A percentile compares a stretch with the other conserved stretches of the same genome.
phyloP scores from a whole-genome alignment of 257 asterid genomes.

The Ocimum tenuiflorum region DNA sequence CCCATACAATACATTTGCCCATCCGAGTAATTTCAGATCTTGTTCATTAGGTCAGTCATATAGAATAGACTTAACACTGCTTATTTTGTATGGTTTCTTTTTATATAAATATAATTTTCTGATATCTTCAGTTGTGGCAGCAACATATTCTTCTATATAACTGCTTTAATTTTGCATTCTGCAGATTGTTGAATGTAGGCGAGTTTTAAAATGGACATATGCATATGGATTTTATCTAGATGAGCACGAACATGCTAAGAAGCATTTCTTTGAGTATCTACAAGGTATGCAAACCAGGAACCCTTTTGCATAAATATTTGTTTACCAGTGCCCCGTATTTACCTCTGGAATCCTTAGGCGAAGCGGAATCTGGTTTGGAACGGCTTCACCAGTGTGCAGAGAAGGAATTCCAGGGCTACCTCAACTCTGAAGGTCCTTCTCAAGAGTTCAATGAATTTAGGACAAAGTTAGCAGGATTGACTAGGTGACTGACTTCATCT shows the following conservation, averaged over 20 bases:
- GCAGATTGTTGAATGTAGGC: conserved; percentile 93
- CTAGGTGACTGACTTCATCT: conserved; percentile 46
- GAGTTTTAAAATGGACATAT: conserved; percentile 93
- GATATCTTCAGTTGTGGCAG: conserved; percentile 3
- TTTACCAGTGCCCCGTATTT: conserved; percentile 6
- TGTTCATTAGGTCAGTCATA: conserved; percentile 10
- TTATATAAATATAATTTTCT: not conserved
- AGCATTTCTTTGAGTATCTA: conserved; percentile 84
- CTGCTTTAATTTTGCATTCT: conserved; percentile 19
- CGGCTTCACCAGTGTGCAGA: conserved; percentile 97
- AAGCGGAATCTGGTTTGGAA: conserved; percentile 95
- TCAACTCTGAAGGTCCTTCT: conserved; percentile 65
- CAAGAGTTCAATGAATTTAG: conserved; percentile 79
- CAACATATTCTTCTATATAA: conserved; percentile 11
- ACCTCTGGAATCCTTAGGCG: conserved; percentile 46
- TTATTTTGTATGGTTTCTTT: not conserved
- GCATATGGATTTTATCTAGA: conserved; percentile 88
- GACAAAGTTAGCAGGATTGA: conserved; percentile 88
- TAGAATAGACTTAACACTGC: not conserved
- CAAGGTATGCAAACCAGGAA: conserved; percentile 48
- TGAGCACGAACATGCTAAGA: conserved; percentile 68
- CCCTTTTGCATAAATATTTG: not conserved
- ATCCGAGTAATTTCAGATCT: not conserved
- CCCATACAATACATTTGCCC: too few species aligned
- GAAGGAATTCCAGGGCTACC: conserved; percentile 74